Percentiles rank a stretch among this genome's conserved stretches.
These are phyloP conservation scores for Epichloe hybrida DNA, from an alignment of 2,329 filamentous ascomycete genomes.

Conservation along the genomic window DNA sequence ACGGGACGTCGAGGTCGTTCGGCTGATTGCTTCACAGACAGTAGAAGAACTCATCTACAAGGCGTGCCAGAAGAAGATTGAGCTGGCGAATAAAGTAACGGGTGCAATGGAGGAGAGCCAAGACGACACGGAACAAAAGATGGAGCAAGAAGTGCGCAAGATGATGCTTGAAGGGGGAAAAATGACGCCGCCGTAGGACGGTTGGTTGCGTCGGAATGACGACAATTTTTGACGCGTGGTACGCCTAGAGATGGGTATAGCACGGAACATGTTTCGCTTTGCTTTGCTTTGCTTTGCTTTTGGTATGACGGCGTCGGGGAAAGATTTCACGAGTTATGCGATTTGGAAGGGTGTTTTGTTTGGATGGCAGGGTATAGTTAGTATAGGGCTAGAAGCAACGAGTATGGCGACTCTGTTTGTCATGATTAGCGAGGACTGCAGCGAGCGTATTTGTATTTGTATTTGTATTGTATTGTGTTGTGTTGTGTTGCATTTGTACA, in stretches of 20 bases:
- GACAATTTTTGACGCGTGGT: not conserved
- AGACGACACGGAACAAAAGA: constrained; percentile 18
- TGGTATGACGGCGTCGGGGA: no score
- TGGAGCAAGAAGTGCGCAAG: constrained; percentile 31
- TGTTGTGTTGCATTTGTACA: no score
- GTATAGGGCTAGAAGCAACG: no score
- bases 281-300: no score
- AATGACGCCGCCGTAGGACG: constrained; percentile 25
- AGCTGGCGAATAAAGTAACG: constrained; percentile 56
- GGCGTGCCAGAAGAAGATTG: constrained; percentile 83
- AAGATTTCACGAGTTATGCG: no score
- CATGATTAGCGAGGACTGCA: no score
- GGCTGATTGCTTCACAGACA: constrained; percentile 66
- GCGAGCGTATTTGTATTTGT: no score
- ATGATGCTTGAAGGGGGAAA: constrained; percentile 25
- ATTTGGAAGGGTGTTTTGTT: no score
- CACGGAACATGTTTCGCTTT: no score
- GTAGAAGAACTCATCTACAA: constrained; percentile 91
- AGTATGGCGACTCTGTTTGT: no score
- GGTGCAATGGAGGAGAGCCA: constrained; percentile 23
- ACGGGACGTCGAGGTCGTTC: constrained; percentile 77
- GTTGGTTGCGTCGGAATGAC: not conserved
- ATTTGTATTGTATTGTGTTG: no score
- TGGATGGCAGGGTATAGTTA: no score
- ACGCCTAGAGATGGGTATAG: not conserved